Evolutionary conservation across 2,329 filamentous ascomycete genomes (phyloP), one percentile per base, ranked within the genome.

Genomic region (Aspergillus phoenicis): DNA sequence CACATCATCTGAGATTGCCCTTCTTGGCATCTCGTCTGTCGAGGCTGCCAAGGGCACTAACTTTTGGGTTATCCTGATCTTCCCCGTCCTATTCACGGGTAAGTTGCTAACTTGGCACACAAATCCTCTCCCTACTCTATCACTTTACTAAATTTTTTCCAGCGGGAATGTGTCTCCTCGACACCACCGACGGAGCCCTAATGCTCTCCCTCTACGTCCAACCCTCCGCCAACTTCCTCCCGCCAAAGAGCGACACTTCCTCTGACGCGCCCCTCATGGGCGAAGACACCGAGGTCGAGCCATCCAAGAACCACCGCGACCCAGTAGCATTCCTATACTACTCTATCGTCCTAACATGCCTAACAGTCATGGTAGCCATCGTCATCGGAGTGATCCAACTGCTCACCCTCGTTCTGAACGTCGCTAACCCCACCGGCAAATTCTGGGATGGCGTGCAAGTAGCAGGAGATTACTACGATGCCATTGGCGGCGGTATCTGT

Each of bases 151-250:
- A 58, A 1, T n/a, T 2, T 13, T 8, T 2, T 2, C 33, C 10
- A 89, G 91, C 90, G 0, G 95, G 92, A 61, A 98, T 99, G 95
- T 97, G 93, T 75, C 83, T 98, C 22, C 82, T 98, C 5, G 95
- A 98, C 76, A 97, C 93, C 0, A 90, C 89, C 0, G 95, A 98
- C 69, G 94, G 94, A 24, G 94, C 94, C 1, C 83, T 97, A 20
- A 98, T 98, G 93, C 93, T 97, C 86, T 89, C 90, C 0, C 82
- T 98, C 1, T 98, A 99, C 77, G 93, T 93, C 36, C 79, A 80
- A 60, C 79, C 79, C 2, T 76, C 78, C 20, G 66, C 71, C 13
- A 77, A 79, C 62, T 78, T 78, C 64, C 72, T 78, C 10, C 70
- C 74, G 0, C 55, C 67, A 2, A 73, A 74, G 49, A 64, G 62